phyloP scores from a whole-genome alignment of 345 rosid species.

The Lenwebbia sp. region DNA sequence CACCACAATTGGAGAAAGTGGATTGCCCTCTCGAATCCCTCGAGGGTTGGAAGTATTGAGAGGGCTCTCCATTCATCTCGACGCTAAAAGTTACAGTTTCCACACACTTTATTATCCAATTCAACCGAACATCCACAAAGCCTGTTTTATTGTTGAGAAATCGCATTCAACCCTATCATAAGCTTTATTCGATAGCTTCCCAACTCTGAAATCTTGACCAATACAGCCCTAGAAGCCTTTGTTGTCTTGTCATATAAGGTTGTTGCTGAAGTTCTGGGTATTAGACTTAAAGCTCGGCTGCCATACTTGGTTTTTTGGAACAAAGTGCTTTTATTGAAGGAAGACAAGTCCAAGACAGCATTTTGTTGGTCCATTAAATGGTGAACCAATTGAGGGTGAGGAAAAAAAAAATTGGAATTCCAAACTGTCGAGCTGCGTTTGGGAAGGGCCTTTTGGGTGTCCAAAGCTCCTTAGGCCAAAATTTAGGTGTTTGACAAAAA shows the following conservation, averaged over 20 bases:
- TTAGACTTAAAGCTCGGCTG: neutral
- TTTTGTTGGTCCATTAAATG: neutral
- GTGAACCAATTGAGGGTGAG: neutral
- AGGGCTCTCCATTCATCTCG: neutral
- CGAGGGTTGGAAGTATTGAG: neutral
- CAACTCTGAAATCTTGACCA: neutral
- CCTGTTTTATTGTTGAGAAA: neutral
- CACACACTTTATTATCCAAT: neutral
- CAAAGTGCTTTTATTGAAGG: neutral
- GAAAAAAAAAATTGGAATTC: neutral
- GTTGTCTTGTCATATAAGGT: neutral
- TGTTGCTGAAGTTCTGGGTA: neutral
- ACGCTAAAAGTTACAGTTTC: neutral
- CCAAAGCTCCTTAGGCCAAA: no score
- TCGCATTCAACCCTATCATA: neutral
- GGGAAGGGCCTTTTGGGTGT: no score
- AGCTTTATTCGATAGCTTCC: neutral
- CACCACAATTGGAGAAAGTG: neutral
- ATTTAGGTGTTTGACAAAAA: no score
- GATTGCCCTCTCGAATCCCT: neutral
- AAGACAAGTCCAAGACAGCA: neutral
- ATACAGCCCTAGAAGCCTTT: neutral
- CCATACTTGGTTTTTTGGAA: neutral
- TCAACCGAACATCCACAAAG: neutral
- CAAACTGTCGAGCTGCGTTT: neutral